phyloP scores from a whole-genome alignment of 1,284 basidiomycete genomes.

The Hortiboletus rubellus region DNA sequence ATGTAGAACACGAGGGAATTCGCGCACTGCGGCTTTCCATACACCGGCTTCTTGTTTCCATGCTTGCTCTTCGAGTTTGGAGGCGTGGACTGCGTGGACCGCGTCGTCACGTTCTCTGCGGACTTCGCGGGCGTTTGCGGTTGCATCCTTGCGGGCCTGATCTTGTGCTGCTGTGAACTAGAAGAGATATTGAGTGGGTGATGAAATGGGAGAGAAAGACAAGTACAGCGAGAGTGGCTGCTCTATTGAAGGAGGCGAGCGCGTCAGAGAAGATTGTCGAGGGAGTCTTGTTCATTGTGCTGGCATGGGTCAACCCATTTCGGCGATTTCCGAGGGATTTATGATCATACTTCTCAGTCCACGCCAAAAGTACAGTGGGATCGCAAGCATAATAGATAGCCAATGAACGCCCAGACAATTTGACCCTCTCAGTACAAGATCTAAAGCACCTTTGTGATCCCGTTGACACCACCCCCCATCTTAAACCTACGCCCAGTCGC shows the following conservation, averaged over 20 bases:
- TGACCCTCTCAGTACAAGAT: constrained; percentile 14
- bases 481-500: constrained; percentile 69
- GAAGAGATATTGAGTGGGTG: constrained; percentile 2
- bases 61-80: constrained; percentile 47
- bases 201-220: neutral
- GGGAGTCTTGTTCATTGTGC: constrained; percentile 33
- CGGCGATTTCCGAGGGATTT: constrained; percentile 26
- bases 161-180: constrained; percentile 50
- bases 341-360: constrained; percentile 11
- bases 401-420: constrained; percentile 8
- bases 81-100: constrained; percentile 45
- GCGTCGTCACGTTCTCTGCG: constrained; percentile 57
- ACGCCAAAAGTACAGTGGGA: neutral
- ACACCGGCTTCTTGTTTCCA: constrained; percentile 50
- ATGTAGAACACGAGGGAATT: neutral
- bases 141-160: constrained; percentile 43
- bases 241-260: constrained; percentile 35
- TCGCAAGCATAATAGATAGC: constrained; percentile 14
- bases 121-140: constrained; percentile 47
- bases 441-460: constrained; percentile 52
- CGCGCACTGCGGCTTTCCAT: constrained; percentile 56
- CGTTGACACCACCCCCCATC: constrained; percentile 46
- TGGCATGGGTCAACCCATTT: constrained; percentile 19
- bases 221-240: constrained; percentile 36
- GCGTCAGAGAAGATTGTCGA: constrained; percentile 34